phyloP scores from a whole-genome alignment of 169 alveolate genomes.

The Sarcocystis neurona region DNA sequence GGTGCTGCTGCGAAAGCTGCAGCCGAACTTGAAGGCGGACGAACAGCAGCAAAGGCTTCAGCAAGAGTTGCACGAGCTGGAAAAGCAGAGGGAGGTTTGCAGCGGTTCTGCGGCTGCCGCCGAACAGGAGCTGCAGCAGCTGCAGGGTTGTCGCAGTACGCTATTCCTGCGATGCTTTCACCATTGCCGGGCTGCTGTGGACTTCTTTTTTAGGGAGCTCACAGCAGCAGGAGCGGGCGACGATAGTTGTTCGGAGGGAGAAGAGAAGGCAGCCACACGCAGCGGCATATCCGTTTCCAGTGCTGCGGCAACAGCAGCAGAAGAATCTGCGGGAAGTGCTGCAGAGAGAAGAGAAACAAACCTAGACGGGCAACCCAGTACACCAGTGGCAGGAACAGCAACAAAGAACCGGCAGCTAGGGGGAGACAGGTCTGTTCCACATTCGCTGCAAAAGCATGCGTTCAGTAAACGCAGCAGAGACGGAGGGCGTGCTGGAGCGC shows the following conservation, averaged over 20 bases:
- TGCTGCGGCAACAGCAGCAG: no score
- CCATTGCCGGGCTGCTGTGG: conserved; percentile 7
- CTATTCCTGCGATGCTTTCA: neutral
- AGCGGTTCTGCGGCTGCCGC: neutral
- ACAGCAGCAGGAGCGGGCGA: neutral
- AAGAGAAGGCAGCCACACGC: no score
- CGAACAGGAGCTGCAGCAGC: neutral
- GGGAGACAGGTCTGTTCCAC: no score
- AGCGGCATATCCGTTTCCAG: no score
- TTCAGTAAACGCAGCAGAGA: neutral
- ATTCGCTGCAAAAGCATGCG: no score
- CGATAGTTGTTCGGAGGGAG: neutral
- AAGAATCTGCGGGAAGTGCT: no score
- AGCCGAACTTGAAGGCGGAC: conserved; percentile 5
- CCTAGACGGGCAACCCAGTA: no score
- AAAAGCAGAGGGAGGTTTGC: neutral
- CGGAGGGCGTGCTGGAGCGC: neutral
- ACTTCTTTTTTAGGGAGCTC: conserved; percentile 14
- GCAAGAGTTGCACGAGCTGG: neutral
- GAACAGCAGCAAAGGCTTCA: neutral
- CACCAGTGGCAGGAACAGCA: no score
- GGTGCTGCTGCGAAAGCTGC: conserved; percentile 3
- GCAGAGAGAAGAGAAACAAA: no score
- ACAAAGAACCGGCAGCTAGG: no score
- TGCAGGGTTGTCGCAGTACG: neutral